Evolutionary conservation across 2,329 filamentous ascomycete species (phyloP).

Genomic region (Ceratocystiopsis minuta): DNA sequence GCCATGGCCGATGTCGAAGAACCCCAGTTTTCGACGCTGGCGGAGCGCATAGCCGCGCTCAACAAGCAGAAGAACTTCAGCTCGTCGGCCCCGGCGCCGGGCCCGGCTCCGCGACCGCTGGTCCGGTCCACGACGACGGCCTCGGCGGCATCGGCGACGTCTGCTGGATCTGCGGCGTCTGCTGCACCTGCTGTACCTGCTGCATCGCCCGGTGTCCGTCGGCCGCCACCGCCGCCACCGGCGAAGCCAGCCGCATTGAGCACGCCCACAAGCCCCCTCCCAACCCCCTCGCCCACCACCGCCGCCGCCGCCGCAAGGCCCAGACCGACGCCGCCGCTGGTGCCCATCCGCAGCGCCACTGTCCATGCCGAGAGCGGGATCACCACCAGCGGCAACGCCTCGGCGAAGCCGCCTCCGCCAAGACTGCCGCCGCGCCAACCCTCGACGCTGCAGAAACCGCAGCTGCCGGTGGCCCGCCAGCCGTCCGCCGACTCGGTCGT

Average conservation of each 20-base stretch:
- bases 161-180: background rate
- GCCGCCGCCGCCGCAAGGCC: conserved; percentile 17
- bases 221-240: background rate
- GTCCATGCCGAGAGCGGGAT: background rate
- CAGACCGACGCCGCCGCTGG: background rate
- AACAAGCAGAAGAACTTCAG: conserved; percentile 42
- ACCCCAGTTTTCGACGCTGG: conserved; percentile 40
- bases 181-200: background rate
- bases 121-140: background rate
- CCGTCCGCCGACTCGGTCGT: conserved; percentile 40
- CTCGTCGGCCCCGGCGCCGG: background rate
- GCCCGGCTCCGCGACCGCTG: conserved; percentile 1
- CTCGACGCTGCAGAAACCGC: conserved; percentile 19
- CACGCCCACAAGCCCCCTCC: no score
- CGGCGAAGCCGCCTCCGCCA: conserved; percentile 19
- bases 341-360: background rate
- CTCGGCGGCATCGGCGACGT: background rate
- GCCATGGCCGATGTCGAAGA: conserved; percentile 44
- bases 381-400: conserved; percentile 9
- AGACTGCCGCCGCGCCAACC: conserved; percentile 31
- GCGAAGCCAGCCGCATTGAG: conserved; percentile 6
- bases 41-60: conserved; percentile 45
- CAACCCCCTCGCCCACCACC: conserved; percentile 21
- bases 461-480: conserved; percentile 23
- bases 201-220: background rate